phyloP scores from a whole-genome alignment of 345 rosid species.

The Trapa bicornis region DNA sequence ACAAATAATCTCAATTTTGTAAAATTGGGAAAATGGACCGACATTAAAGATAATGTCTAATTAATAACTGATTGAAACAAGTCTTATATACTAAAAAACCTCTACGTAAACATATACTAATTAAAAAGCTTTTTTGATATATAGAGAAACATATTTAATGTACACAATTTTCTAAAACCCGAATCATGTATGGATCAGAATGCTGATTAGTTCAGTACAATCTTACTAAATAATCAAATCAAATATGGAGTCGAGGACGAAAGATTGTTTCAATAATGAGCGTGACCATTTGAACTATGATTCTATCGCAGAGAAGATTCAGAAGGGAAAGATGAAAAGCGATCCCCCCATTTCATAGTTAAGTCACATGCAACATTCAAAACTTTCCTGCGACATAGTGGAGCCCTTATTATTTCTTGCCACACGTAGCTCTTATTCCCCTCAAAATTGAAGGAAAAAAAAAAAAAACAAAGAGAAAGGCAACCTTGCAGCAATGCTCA shows the following conservation, averaged over 20 bases:
- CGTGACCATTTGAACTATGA: neutral
- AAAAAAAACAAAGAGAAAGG: neutral
- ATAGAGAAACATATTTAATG: too few species aligned
- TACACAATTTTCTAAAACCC: too few species aligned
- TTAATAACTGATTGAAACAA: too few species aligned
- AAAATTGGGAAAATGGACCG: too few species aligned
- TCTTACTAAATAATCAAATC: neutral
- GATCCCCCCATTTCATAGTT: neutral
- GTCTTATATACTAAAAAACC: too few species aligned
- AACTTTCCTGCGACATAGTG: neutral
- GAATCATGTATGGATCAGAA: too few species aligned
- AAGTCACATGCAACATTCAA: neutral
- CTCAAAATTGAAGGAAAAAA: neutral
- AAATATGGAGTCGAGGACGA: neutral
- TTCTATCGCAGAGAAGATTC: neutral
- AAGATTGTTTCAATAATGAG: neutral
- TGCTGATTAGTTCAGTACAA: too few species aligned
- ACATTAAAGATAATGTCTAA: too few species aligned
- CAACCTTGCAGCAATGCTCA: neutral
- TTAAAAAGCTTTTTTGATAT: too few species aligned
- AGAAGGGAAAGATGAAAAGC: neutral
- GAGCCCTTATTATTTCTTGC: conserved; percentile 1
- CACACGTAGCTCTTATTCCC: neutral
- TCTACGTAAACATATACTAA: too few species aligned
- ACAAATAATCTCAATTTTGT: too few species aligned